Evolutionary conservation across 2,329 filamentous ascomycete genomes (phyloP).

Genomic region (Karstenula rhodostoma): DNA sequence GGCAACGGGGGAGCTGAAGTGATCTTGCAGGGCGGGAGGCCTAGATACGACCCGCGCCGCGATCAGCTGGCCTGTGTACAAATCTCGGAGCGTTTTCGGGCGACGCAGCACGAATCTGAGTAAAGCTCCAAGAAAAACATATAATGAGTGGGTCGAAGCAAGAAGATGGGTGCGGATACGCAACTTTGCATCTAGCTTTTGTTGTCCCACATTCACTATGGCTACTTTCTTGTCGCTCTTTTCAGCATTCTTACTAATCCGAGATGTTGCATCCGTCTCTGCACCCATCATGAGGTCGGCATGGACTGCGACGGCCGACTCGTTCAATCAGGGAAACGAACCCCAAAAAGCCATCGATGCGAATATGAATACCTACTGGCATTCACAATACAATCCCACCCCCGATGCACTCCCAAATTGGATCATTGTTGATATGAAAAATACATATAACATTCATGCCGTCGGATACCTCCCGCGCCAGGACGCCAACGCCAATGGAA

Average conservation of each 20-base stretch:
- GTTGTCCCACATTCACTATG: slow-evolving; percentile 12
- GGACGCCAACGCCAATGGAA: slow-evolving; percentile 43
- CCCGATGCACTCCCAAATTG: slow-evolving; percentile 38
- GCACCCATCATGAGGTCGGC: slow-evolving; percentile 30
- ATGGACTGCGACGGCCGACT: slow-evolving; percentile 40
- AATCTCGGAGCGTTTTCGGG: not conserved
- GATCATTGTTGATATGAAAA: slow-evolving; percentile 46
- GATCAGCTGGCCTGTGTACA: not conserved
- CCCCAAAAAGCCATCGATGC: slow-evolving; percentile 42
- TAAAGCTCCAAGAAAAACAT: not conserved
- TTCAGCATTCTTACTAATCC: slow-evolving; percentile 13
- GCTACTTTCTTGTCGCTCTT: slow-evolving; percentile 12
- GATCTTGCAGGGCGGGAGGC: not conserved
- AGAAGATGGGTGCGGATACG: not conserved
- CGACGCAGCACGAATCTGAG: not conserved
- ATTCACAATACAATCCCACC: slow-evolving; percentile 36
- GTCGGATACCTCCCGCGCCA: slow-evolving; percentile 45
- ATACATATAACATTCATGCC: slow-evolving; percentile 37
- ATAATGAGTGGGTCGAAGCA: not conserved
- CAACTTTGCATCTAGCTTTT: not conserved
- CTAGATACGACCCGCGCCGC: not conserved
- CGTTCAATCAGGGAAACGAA: slow-evolving; percentile 30
- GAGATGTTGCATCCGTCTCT: slow-evolving; percentile 21
- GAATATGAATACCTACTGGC: slow-evolving; percentile 43
- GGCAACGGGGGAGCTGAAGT: slow-evolving; percentile 6